These are phyloP conservation scores for Cladosporium halotolerans DNA, from an alignment of 2,329 filamentous ascomycete genomes.

Conservation along the genomic window DNA sequence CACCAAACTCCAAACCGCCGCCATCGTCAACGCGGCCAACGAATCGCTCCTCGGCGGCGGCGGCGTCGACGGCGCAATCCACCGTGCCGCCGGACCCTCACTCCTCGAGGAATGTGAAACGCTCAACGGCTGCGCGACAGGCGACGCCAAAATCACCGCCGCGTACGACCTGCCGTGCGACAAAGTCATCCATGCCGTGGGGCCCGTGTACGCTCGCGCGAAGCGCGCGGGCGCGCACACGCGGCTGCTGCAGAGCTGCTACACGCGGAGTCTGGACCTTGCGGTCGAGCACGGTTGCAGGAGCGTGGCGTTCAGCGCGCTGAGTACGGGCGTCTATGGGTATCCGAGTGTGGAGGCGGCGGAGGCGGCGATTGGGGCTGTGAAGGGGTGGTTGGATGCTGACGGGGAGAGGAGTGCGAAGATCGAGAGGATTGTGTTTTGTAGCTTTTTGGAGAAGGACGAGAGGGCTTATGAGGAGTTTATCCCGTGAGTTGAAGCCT, in stretches of 20 bases:
- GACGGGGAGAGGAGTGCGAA: slow-evolving; percentile 35
- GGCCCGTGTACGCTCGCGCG: slow-evolving; percentile 61
- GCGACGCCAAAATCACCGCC: slow-evolving; percentile 73
- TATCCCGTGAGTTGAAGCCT: slow-evolving; percentile 61
- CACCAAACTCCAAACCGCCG: slow-evolving; percentile 68
- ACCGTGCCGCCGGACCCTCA: slow-evolving; percentile 66
- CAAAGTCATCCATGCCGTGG: slow-evolving; percentile 85
- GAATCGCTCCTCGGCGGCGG: slow-evolving; percentile 70
- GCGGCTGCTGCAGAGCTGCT: slow-evolving; percentile 55
- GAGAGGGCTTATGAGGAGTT: slow-evolving; percentile 62
- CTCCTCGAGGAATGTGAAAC: slow-evolving; percentile 66
- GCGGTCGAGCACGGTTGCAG: slow-evolving; percentile 60
- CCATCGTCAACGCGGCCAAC: slow-evolving; percentile 94
- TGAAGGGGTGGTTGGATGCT: slow-evolving; percentile 49
- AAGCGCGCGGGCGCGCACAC: slow-evolving; percentile 34
- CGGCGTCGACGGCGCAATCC: slow-evolving; percentile 75
- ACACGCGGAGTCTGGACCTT: slow-evolving; percentile 64
- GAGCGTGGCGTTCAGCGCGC: slow-evolving; percentile 72
- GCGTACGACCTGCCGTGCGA: slow-evolving; percentile 70
- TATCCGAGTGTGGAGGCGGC: slow-evolving; percentile 74
- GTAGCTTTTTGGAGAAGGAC: slow-evolving; percentile 75
- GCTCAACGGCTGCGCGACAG: slow-evolving; percentile 68
- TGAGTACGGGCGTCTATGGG: slow-evolving; percentile 87
- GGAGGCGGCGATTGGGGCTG: slow-evolving; percentile 59
- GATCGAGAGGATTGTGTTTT: slow-evolving; percentile 74